These are phyloP conservation scores for Boletus rubroflammeus DNA, from an alignment of 768 basidiomycete genomes.

Conservation along the genomic window DNA sequence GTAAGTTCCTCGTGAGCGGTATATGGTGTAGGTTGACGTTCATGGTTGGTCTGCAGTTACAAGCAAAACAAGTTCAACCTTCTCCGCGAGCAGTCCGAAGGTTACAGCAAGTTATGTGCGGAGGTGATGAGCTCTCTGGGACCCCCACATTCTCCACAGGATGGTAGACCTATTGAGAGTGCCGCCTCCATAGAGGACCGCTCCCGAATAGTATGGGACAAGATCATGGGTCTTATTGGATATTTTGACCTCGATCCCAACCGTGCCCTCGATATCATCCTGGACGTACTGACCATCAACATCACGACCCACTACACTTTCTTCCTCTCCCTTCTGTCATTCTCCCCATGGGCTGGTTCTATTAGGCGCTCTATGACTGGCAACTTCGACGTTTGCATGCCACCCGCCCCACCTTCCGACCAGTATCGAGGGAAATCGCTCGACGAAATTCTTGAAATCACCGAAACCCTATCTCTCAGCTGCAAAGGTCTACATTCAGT, in stretches of 20 bases:
- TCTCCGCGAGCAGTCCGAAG: slow-evolving; percentile 94
- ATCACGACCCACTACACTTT: slow-evolving; percentile 81
- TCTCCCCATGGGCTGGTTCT: slow-evolving; percentile 83
- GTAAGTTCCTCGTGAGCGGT: slow-evolving; percentile 42
- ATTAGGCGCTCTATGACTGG: slow-evolving; percentile 31
- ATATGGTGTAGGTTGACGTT: not conserved
- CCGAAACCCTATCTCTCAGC: slow-evolving; percentile 35
- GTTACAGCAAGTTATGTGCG: slow-evolving; percentile 88
- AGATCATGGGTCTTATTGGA: slow-evolving; percentile 83
- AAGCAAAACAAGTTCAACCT: slow-evolving; percentile 99
- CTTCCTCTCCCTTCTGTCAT: slow-evolving; percentile 81
- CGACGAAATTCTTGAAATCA: slow-evolving; percentile 61
- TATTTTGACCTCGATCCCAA: slow-evolving; percentile 98
- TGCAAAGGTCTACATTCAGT: slow-evolving; percentile 5
- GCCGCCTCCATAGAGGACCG: slow-evolving; percentile 56
- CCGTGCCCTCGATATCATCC: slow-evolving; percentile 86
- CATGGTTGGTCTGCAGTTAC: slow-evolving; percentile 53
- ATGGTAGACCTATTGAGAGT: slow-evolving; percentile 63
- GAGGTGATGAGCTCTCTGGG: slow-evolving; percentile 79
- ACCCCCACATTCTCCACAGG: slow-evolving; percentile 63
- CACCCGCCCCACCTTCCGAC: slow-evolving; percentile 35
- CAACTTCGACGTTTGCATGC: slow-evolving; percentile 34
- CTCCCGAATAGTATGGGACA: slow-evolving; percentile 72
- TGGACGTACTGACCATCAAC: slow-evolving; percentile 86
- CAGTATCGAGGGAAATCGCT: slow-evolving; percentile 57